A percentile compares a stretch with the other conserved stretches of the same genome.
phyloP scores from a whole-genome alignment of 75 land plant species.

The Picea glauca region DNA sequence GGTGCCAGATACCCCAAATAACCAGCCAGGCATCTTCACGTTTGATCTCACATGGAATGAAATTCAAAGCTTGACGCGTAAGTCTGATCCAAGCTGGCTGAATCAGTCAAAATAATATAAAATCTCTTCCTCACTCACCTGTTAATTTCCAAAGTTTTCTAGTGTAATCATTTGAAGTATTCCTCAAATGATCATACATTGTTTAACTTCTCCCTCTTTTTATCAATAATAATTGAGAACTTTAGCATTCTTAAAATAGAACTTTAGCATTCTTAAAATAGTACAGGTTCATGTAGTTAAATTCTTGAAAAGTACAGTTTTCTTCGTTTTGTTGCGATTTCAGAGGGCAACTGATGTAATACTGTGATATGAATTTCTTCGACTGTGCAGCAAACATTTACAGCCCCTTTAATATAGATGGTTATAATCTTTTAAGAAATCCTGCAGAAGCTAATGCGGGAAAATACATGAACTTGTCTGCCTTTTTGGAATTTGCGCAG shows the following conservation, averaged over 20 bases:
- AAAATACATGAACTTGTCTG: constrained; percentile 50
- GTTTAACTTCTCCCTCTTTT: too few species aligned
- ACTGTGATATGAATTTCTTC: not conserved
- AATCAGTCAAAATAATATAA: too few species aligned
- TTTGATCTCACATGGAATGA: constrained; percentile 83
- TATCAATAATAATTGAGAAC: too few species aligned
- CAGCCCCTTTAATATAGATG: constrained; percentile 6
- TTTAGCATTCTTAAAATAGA: too few species aligned
- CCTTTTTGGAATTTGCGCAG: constrained; percentile 72
- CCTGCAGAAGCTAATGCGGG: constrained; percentile 50
- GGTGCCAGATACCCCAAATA: too few species aligned
- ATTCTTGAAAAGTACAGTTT: constrained; percentile 20
- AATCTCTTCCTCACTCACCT: not conserved
- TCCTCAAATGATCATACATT: too few species aligned
- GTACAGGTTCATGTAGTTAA: too few species aligned
- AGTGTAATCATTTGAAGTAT: too few species aligned
- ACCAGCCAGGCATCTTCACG: constrained; percentile 34
- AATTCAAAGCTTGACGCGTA: constrained; percentile 73
- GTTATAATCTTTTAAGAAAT: constrained; percentile 36
- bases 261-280: too few species aligned
- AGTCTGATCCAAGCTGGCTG: not conserved
- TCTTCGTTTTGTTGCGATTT: constrained; percentile 36
- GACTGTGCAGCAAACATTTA: constrained; percentile 47
- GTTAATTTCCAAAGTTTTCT: not conserved
- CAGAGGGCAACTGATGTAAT: not conserved